Base-by-base conservation (phyloP, 331 rosid genomes). In the Saraca asoca region DNA sequence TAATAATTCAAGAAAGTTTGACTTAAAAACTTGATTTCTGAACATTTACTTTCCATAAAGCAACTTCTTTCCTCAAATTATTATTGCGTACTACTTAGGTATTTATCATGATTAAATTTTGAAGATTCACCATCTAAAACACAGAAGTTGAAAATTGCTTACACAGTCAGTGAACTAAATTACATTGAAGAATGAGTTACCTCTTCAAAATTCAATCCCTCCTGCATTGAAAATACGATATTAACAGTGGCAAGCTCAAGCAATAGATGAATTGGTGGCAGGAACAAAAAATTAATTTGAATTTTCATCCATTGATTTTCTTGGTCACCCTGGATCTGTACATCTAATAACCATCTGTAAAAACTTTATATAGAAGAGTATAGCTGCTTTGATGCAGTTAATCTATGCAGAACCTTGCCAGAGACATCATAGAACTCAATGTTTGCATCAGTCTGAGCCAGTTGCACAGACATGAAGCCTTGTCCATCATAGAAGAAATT, bases 401-500 rank as follows among this genome's bases (percentile, higher is more conserved):
- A 38, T 51, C 52, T 80, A 20, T 80, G 85, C 76, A 84, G 54
- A 60, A 85, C 75, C 0, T 71, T 58, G 69, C 94, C 94, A 68
- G 13, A 67, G 68, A 85, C 85, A 75, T 86, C 91, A 66, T 81
- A 83, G 73, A 86, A 86, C 33, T 67, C 72, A 39, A 86, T 66
- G 68, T 56, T 68, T 49, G 89, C 87, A 17, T 79, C 77, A 5
- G 71, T 72, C 13, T 45, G 74, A 43, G 80, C 69, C 77, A 86
- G 54, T 62, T 81, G 49, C 45, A 82, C 89, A 9, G 91, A 86
- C 89, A 89, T 86, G 75, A 89, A 89, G 49, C 94, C 96, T 74
- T 89, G 96, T 43, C 96, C 94, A 62, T 87, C 94, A 62, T 89
- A 84, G 81, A 78, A 87, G 79, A 89, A 87, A 6, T 82, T 79